These are phyloP conservation scores for Trichoderma atrobrunneum DNA, from an alignment of 2,329 filamentous ascomycete genomes.

Conservation along the genomic window DNA sequence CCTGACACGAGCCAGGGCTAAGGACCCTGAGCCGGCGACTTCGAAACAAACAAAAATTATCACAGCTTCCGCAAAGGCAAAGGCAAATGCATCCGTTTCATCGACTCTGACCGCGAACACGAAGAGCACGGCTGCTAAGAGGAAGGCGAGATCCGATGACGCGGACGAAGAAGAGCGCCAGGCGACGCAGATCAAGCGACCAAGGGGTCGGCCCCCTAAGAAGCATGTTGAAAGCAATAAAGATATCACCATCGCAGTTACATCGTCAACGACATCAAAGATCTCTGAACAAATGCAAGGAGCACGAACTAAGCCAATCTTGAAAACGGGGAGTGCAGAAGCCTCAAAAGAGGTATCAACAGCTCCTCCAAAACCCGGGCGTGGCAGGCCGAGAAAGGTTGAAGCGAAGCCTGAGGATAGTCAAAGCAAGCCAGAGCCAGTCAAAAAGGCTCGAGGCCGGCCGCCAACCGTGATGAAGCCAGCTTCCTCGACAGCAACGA, in stretches of 20 bases:
- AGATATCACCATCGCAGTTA: slow-evolving; percentile 16
- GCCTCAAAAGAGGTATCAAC: slow-evolving; percentile 25
- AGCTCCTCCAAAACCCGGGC: slow-evolving; percentile 36
- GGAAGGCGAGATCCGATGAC: slow-evolving; percentile 57
- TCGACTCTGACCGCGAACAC: slow-evolving; percentile 32
- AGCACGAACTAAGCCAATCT: slow-evolving; percentile 28
- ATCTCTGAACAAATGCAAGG: slow-evolving; percentile 25
- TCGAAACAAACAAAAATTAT: slow-evolving; percentile 45
- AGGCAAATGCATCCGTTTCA: slow-evolving; percentile 34
- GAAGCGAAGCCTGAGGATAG: slow-evolving; percentile 24
- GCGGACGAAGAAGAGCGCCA: slow-evolving; percentile 43
- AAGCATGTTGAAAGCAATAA: slow-evolving; percentile 27
- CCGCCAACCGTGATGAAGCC: slow-evolving; percentile 31
- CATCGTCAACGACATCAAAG: slow-evolving; percentile 16
- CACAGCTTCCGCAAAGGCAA: slow-evolving; percentile 49
- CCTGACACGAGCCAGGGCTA: slow-evolving; percentile 52
- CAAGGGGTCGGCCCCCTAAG: slow-evolving; percentile 46
- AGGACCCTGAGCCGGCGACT: slow-evolving; percentile 35
- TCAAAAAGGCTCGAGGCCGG: slow-evolving; percentile 34
- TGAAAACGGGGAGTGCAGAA: slow-evolving; percentile 29
- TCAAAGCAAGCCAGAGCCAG: slow-evolving; percentile 26
- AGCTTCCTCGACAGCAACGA: slow-evolving; percentile 28
- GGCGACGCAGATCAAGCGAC: slow-evolving; percentile 35
- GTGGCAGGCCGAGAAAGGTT: slow-evolving; percentile 46
- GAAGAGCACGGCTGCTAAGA: slow-evolving; percentile 36